These are phyloP conservation scores for Mycena galopus DNA, from an alignment of 768 basidiomycete species.

Conservation along the genomic window DNA sequence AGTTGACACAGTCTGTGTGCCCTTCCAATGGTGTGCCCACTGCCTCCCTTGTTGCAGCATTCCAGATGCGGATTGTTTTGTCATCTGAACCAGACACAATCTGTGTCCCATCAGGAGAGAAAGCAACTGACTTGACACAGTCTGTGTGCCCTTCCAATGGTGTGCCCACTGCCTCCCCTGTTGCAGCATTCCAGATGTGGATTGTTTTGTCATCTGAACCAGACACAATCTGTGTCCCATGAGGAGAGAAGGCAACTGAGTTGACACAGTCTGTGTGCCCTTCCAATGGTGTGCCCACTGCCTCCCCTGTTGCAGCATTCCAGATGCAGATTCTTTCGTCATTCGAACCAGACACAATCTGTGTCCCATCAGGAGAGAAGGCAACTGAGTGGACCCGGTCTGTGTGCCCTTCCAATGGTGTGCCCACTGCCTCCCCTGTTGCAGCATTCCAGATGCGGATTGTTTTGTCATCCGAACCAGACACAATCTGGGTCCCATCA, in stretches of 20 bases:
- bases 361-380: slow-evolving; percentile 6
- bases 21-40: not conserved
- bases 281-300: no score
- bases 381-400: not conserved
- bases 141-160: no score
- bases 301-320: not conserved
- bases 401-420: slow-evolving; percentile 3
- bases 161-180: no score
- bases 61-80: slow-evolving; percentile 25
- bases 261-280: not conserved
- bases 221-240: slow-evolving; percentile 21
- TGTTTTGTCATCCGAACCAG: not conserved
- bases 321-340: slow-evolving; percentile 5
- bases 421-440: not conserved
- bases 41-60: slow-evolving; percentile 3
- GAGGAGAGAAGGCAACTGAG: slow-evolving; percentile 25
- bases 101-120: slow-evolving; percentile 5
- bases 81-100: slow-evolving; percentile 3
- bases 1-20: no score
- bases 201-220: no score
- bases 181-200: no score
- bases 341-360: not conserved
- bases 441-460: not conserved
- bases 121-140: not conserved
- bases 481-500: not conserved